Evolutionary conservation across 73 alveolate genomes (phyloP), one percentile per base, ranked within the genome.

Genomic region (Uronychia binucleata): DNA sequence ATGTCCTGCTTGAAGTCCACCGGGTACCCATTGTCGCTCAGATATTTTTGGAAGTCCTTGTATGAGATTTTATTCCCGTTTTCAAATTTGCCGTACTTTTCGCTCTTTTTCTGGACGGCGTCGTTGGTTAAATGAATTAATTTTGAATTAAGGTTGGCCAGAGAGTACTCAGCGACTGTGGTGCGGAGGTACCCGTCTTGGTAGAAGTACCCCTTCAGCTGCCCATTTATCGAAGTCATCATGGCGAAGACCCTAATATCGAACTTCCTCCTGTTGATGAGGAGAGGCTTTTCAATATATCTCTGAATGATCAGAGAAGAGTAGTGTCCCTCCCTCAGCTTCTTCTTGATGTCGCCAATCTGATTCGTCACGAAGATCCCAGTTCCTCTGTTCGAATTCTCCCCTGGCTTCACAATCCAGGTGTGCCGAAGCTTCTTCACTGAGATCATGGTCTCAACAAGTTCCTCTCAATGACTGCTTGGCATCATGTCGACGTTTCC

Each of bases 321-420:
- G 34, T 74, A 27, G 26, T 27, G 46, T 26, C 46, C 80, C 5
- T 27, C 46, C 26, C 27, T 11, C 19, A 74, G 8, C 13, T 28
- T 74, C 80, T 28, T 74, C 80, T 28, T 27, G 27, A 74, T 74
- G 26, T 74, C 80, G 5, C 26, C 8, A 74, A 74, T 27, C 13
- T 30, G 31, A 13, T 74, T 74, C 26, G 46, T 28, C 31, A 74
- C 80, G 26, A 30, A 28, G 80, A 74, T 74, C 34, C 80, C 80
- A 11, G 80, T 74, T 5, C 80, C 80, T 28, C 80, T 27, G 26
- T 74, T 74, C 5, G 80, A 28, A 27, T 28, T 28, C 80, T 74
- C 80, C 26, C 80, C 80, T 11, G 80, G 80, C 80, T 74, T 74
- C 31, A 74, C 80, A 26, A 74, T 74, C 80, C 80, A 74, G 5